These are phyloP conservation scores for Rhododendron molle DNA, from an alignment of 148 eudicot species.

Conservation along the genomic window DNA sequence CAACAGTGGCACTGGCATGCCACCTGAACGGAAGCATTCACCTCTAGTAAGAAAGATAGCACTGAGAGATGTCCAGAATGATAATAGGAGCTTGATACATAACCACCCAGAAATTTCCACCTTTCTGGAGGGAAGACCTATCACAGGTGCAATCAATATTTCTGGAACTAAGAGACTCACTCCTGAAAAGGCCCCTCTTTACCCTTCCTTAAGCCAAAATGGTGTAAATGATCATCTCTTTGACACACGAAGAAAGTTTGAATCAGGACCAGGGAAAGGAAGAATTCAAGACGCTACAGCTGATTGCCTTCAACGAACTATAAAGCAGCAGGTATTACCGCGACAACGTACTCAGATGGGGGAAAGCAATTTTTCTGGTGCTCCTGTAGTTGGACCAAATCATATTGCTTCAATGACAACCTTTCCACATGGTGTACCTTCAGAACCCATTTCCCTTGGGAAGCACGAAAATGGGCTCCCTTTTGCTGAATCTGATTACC, in stretches of 20 bases:
- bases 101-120: slow-evolving; percentile 22
- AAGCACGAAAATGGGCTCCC: slow-evolving; percentile 17
- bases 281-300: slow-evolving; percentile 13
- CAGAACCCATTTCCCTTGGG: slow-evolving; percentile 24
- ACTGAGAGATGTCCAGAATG: slow-evolving; percentile 46
- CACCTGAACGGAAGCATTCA: slow-evolving; percentile 25
- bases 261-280: slow-evolving; percentile 29
- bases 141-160: slow-evolving; percentile 25
- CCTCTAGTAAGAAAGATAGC: slow-evolving; percentile 30
- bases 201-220: slow-evolving; percentile 13
- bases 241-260: slow-evolving; percentile 30
- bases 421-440: slow-evolving; percentile 13
- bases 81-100: slow-evolving; percentile 20
- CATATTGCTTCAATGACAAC: slow-evolving; percentile 10
- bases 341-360: slow-evolving; percentile 16
- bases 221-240: slow-evolving; percentile 27
- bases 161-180: slow-evolving; percentile 38
- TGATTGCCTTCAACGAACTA: slow-evolving; percentile 6
- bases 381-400: slow-evolving; percentile 18
- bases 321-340: slow-evolving; percentile 15
- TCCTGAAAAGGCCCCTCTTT: slow-evolving; percentile 23
- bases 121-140: slow-evolving; percentile 22
- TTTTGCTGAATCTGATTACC: slow-evolving; percentile 11
- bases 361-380: slow-evolving; percentile 10
- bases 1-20: slow-evolving; percentile 12